Evolutionary conservation across 108 stramenopile genomes (phyloP), one percentile per base, ranked within the genome.

Genomic region (Stephanodiscus minutulus): DNA sequence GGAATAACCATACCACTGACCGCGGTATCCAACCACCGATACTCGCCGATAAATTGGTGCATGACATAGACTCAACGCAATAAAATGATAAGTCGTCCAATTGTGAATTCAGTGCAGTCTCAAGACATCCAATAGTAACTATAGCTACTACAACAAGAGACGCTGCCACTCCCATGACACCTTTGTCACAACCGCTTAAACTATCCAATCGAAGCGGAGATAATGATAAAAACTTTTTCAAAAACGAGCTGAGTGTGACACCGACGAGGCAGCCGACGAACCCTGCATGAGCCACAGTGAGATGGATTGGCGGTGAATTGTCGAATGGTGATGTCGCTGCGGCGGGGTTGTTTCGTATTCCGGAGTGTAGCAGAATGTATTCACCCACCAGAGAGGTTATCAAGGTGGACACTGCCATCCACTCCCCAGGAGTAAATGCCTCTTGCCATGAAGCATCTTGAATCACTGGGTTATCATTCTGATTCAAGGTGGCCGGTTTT

Each of bases 381-480:
- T 70, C 79, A 63, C 67, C 61, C 22, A 74, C 44, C 25, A 64
- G 10, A 31, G 74, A 68, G 8, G 73, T 29, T 11, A 69, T 70
- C 66, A 79, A 37, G 37, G 71, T 74, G 9, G 79, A 69, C 39
- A 79, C 73, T 39, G 43, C 53, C 73, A 74, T 75, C 79, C 79
- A 79, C 55, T 79, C 79, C 39, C 79, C 79, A 15, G 73, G 74
- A 57, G 79, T 75, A 41, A 79, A 74, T n/a, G 73, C 67, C 69
- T 71, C 49, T 39, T 71, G 77, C 77, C 77, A 78, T 48, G 63
- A 44, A 37, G 31, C 61, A 25, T 15, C 20, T 69, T 41, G 15
- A 27, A 29, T 62, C 18, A 5, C 0, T 21, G 18, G 20, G n/a
- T 58, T 22, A 43, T 37, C 35, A 20, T 60, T n/a, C 37, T 35